Evolutionary conservation across 2,329 filamentous ascomycete species (phyloP), one percentile per base, ranked within the genome.

Genomic region (Aspergillus pseudotamarii): DNA sequence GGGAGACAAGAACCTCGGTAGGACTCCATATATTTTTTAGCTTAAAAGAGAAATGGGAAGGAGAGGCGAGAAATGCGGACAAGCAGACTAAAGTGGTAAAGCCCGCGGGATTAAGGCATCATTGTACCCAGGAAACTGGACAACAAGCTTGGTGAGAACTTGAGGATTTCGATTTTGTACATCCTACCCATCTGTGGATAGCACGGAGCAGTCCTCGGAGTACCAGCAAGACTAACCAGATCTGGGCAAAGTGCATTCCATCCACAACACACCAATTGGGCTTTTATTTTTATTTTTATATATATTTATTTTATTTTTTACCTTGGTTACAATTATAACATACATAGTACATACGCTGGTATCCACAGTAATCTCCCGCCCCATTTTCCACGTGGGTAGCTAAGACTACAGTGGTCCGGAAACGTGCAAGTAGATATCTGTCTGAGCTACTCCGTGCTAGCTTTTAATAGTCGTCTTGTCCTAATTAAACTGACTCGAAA

Each of bases 401-500:
- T 34, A 51, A 51, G 14, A 51, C 28, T 14, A 41, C 16, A 30
- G 32, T 57, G 41, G 41, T 34, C 59, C 51, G 34, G 36, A 34
- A 30, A 51, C 8, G 48, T 21, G 48, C 28, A 30, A 50, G 12
- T 30, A 28, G 16, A 50, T 16, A 32, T 12, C 28, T 34, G 48
- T 51, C 30, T n/a, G 16, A 12, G 9, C 19, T 51, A 51, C 26
- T 26, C 26, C 26, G 26, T 26, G 5, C 48, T 51, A 51, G 48
- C 46, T 51, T n/a, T 58, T 26, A 59, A 51, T 63, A 38, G 53
- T 43, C 43, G 57, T 64, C 38, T 59, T 54, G 55, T 64, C 53
- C 51, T 57, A 66, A 62, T 62, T 53, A 64, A 62, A 64, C 57
- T 64, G 64, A 62, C 57, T 66, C 64, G 58, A 51, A 34, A 32